These are phyloP conservation scores for Colletotrichum acutatum DNA, from an alignment of 2,329 filamentous ascomycete genomes.

Conservation along the genomic window DNA sequence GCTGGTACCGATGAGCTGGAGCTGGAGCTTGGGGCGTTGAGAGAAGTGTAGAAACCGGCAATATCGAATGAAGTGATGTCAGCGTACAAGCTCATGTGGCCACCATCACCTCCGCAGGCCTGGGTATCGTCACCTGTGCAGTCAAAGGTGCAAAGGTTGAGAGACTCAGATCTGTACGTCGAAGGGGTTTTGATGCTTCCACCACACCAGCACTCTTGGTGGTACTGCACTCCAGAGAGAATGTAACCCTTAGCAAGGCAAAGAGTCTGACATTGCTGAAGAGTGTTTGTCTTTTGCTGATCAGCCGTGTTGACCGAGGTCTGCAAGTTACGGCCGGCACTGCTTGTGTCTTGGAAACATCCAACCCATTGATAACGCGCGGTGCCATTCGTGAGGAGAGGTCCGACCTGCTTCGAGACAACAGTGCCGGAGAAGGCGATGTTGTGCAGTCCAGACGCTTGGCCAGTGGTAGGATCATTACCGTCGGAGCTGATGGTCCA, in stretches of 20 bases:
- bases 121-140: slow-evolving; percentile 43
- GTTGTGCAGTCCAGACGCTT: slow-evolving; percentile 49
- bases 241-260: slow-evolving; percentile 43
- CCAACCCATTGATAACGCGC: slow-evolving; percentile 49
- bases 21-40: slow-evolving; percentile 26
- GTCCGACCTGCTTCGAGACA: slow-evolving; percentile 47
- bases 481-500: slow-evolving; percentile 57
- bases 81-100: slow-evolving; percentile 47
- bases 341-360: slow-evolving; percentile 49
- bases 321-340: slow-evolving; percentile 45
- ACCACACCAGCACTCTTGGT: slow-evolving; percentile 45
- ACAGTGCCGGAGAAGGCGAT: slow-evolving; percentile 47
- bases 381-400: slow-evolving; percentile 44
- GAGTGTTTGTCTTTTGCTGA: slow-evolving; percentile 42
- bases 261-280: slow-evolving; percentile 46
- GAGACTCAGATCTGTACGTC: slow-evolving; percentile 39
- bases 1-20: slow-evolving; percentile 13
- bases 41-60: slow-evolving; percentile 36
- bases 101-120: slow-evolving; percentile 45
- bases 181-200: slow-evolving; percentile 40
- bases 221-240: slow-evolving; percentile 48
- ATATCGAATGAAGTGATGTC: slow-evolving; percentile 43
- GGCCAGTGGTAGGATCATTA: slow-evolving; percentile 39
- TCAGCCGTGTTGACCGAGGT: slow-evolving; percentile 41
- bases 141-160: slow-evolving; percentile 43